Base-by-base conservation (phyloP, 352 stramenopile species). In the Phytopythium vexans region DNA sequence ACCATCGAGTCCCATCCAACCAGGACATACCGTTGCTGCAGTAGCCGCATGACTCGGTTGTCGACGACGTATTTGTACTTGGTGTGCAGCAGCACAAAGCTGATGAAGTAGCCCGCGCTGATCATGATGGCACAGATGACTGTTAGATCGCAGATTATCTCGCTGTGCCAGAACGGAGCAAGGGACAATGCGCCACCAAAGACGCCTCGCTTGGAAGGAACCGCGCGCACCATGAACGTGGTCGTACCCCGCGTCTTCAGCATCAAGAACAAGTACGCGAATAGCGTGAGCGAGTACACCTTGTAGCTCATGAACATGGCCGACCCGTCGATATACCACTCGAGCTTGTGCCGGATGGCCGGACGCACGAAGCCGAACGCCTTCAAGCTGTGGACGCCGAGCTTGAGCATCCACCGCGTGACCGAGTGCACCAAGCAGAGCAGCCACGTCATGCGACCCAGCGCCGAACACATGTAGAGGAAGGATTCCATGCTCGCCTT, bases 231-330 rank as follows among this genome's bases (percentile, higher is more conserved):
- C 68, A 76, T 74, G 36, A 82, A 59, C 31, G 68, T 72, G n/a
- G 59, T 68, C 35, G 55, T 56, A 15, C 58, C 61, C 6, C 53
- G 54, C 6, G 52, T 27, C 14, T 42, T 36, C 27, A 72, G 49
- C 9, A 75, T 54, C 7, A 60, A 1, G 52, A 60, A 69, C 2
- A 74, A 56, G 15, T 71, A 43, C 12, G 58, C 1, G 41, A 50
- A 72, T 5, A 78, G 44, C 33, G 70, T 39, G 9, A 82, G 35
- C 47, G 53, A 68, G 54, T 76, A 76, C 14, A 78, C n/a, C 49
- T 82, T 82, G 65, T 77, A 81, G 50, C 68, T 81, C 45, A 70
- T 53, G 55, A 77, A 68, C 32, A 77, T 38, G 3, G 58, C 56
- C 33, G 50, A 42, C 2, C 16, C 54, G 42, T 81, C 64, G 1